phyloP scores from a whole-genome alignment of 2,329 filamentous ascomycete species.

The Trichoderma sp. region DNA sequence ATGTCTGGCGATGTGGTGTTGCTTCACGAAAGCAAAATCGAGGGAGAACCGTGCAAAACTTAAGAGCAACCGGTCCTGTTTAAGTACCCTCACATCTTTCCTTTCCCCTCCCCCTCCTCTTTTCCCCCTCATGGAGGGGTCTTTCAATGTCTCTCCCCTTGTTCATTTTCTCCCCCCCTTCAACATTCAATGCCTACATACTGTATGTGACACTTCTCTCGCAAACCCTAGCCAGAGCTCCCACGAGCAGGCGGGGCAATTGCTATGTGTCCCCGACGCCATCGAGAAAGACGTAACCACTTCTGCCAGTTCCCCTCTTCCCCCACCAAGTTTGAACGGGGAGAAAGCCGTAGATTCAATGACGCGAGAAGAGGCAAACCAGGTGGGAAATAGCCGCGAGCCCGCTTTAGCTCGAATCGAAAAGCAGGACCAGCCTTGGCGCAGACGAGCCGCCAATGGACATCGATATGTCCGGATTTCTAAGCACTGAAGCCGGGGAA shows the following conservation, averaged over 20 bases:
- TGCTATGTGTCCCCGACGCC: not conserved
- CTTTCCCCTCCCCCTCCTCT: not conserved
- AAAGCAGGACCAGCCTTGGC: not conserved
- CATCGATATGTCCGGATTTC: slow-evolving; percentile 25
- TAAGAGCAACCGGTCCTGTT: not conserved
- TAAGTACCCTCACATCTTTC: slow-evolving; percentile 1
- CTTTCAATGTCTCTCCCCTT: not conserved
- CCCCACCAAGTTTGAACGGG: not conserved
- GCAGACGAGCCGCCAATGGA: not conserved
- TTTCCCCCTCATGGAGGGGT: not conserved
- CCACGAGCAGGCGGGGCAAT: slow-evolving; percentile 11
- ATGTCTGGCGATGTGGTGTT: not conserved
- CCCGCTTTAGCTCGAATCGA: not conserved
- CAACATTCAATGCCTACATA: too few species aligned
- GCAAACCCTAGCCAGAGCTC: not conserved
- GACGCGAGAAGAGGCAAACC: not conserved
- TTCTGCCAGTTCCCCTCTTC: not conserved
- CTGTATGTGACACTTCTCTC: not conserved
- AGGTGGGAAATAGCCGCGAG: slow-evolving; percentile 12
- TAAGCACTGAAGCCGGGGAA: slow-evolving; percentile 20
- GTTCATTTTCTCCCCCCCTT: too few species aligned
- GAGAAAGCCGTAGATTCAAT: slow-evolving; percentile 8
- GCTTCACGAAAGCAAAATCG: not conserved
- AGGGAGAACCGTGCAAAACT: not conserved
- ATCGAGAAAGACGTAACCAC: not conserved